Percentiles rank a stretch among this genome's conserved stretches.
Conservation (phyloP, 345 rosid genomes). For the Pelargonium nanum region DNA sequence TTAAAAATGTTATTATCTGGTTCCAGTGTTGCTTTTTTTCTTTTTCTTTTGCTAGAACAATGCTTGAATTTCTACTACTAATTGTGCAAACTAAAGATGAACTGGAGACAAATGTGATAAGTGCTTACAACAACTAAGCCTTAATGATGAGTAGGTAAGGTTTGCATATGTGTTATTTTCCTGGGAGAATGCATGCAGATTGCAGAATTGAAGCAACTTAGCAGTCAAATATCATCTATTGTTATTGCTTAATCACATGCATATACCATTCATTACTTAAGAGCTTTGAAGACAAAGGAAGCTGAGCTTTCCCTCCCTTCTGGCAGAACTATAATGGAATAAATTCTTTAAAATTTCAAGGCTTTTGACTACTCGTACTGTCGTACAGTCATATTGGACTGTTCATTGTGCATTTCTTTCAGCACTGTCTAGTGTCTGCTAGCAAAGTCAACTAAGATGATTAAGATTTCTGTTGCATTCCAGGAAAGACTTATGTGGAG, state of each 20-base stretch:
- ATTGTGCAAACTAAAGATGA: not conserved
- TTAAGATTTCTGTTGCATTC: not conserved
- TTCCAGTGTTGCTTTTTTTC: not conserved
- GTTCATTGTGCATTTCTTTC: not conserved
- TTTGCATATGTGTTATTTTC: not conserved
- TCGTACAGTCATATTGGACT: not conserved
- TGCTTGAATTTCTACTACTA: not conserved
- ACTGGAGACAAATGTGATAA: not conserved
- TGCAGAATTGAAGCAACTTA: not conserved
- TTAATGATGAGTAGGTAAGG: not conserved
- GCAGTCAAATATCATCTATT: not conserved
- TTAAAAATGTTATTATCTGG: not conserved
- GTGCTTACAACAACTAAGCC: not conserved
- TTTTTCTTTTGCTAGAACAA: not conserved
- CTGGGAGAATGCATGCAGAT: not conserved
- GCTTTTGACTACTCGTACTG: not conserved
- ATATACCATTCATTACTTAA: not conserved
- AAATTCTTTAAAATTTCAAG: not conserved
- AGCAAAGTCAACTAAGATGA: not conserved
- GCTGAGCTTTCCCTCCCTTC: conserved; percentile 6
- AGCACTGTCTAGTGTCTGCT: not conserved
- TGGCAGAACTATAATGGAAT: not conserved
- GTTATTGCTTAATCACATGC: not conserved
- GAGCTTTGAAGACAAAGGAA: not conserved
- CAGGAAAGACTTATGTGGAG: conserved; percentile 53